Percentiles rank a stretch among this genome's conserved stretches.
Evolutionary conservation across 331 rosid genomes (phyloP).

Genomic region (Phaseolus coccineus): DNA sequence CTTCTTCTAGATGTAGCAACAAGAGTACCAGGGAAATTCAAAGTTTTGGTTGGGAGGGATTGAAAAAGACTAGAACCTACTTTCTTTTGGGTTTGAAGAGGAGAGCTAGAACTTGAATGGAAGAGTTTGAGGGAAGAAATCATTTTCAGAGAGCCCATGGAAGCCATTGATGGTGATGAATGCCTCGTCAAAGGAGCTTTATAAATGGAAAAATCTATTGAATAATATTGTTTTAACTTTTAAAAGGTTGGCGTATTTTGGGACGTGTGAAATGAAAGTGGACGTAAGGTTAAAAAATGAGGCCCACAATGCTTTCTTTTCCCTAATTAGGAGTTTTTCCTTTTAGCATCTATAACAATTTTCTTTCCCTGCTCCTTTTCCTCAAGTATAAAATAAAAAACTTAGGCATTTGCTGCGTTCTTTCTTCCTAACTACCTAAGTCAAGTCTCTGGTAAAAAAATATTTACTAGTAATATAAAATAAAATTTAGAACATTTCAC

Average conservation of each 20-base stretch:
- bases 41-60: conserved; percentile 42
- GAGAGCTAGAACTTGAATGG: conserved; percentile 34
- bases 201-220: conserved; percentile 3
- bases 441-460: not conserved
- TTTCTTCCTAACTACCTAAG: conserved; percentile 5
- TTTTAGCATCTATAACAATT: not conserved
- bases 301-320: not conserved
- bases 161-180: conserved; percentile 58
- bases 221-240: conserved; percentile 29
- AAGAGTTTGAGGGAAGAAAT: conserved; percentile 48
- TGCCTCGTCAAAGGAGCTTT: conserved; percentile 34
- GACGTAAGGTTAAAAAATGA: conserved; percentile 38
- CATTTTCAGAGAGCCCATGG: conserved; percentile 53
- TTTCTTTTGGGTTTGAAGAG: conserved; percentile 50
- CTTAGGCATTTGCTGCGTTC: conserved; percentile 2
- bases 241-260: conserved; percentile 45
- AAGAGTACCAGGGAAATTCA: conserved; percentile 38
- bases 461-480: conserved; percentile 3
- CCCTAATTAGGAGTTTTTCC: conserved; percentile 5
- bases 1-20: conserved; percentile 32
- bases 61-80: conserved; percentile 51
- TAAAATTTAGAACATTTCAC: conserved; percentile 1
- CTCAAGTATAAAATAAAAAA: not conserved
- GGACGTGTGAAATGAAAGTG: not conserved
- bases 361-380: conserved; percentile 8